Evolutionary conservation across 768 basidiomycete species (phyloP).

Genomic region (Myochromella boudieri): DNA sequence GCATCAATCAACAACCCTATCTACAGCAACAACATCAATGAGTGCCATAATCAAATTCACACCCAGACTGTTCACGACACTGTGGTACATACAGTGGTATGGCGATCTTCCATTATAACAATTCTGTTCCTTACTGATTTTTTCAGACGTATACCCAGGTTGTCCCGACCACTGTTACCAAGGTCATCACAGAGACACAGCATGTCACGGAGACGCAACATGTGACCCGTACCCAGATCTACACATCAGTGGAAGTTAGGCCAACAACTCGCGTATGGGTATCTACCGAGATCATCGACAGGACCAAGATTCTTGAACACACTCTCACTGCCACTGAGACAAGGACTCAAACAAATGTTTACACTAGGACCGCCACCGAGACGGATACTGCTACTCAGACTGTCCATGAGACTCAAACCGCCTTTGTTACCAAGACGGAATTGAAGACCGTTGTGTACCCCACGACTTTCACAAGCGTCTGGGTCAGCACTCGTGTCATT

Average conservation of each 20-base stretch:
- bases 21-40: slow-evolving; percentile 17
- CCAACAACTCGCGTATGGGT: slow-evolving; percentile 69
- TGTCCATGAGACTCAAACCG: slow-evolving; percentile 52
- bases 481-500: slow-evolving; percentile 53
- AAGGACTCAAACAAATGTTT: slow-evolving; percentile 52
- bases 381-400: slow-evolving; percentile 50
- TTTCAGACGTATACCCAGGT: slow-evolving; percentile 23
- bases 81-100: slow-evolving; percentile 28
- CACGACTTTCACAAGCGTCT: slow-evolving; percentile 55
- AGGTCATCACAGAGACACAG: slow-evolving; percentile 31
- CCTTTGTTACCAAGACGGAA: slow-evolving; percentile 55
- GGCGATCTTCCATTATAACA: neutral
- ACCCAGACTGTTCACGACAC: slow-evolving; percentile 37
- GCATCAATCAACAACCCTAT: slow-evolving; percentile 11
- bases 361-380: slow-evolving; percentile 48
- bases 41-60: slow-evolving; percentile 30
- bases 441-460: slow-evolving; percentile 53
- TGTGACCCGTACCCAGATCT: slow-evolving; percentile 42
- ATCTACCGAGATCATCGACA: slow-evolving; percentile 64
- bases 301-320: slow-evolving; percentile 53
- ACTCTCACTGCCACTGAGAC: slow-evolving; percentile 67
- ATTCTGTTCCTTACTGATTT: slow-evolving; percentile 3
- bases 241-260: slow-evolving; percentile 52
- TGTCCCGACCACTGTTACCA: slow-evolving; percentile 45
- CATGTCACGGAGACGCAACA: slow-evolving; percentile 40